phyloP scores from a whole-genome alignment of 345 rosid genomes.

The Garcia nutans region DNA sequence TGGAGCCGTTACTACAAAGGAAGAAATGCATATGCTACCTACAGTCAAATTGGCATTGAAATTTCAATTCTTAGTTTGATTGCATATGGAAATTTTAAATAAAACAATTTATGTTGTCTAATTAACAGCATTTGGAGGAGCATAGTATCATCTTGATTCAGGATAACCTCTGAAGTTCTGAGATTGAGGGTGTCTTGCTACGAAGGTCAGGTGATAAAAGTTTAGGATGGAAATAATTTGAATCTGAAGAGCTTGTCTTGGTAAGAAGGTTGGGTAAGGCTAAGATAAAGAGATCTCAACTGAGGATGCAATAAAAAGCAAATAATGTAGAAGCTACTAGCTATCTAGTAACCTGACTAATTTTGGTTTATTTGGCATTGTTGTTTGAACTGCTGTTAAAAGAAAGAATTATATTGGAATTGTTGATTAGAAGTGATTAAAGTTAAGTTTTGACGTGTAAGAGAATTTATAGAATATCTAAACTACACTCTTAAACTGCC shows the following conservation, averaged over 20 bases:
- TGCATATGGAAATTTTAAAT: neutral
- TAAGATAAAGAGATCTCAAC: neutral
- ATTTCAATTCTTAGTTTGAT: neutral
- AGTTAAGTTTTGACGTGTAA: no score
- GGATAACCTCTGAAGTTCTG: neutral
- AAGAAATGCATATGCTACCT: neutral
- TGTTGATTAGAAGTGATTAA: no score
- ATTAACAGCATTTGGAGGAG: neutral
- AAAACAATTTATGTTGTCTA: neutral
- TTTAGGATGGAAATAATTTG: neutral
- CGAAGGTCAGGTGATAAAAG: neutral
- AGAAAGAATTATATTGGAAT: no score
- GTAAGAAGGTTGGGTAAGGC: no score
- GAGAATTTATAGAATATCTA: no score
- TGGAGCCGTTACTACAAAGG: neutral
- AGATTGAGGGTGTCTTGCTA: neutral
- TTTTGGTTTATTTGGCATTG: no score
- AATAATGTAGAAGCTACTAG: no score
- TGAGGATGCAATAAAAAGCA: neutral
- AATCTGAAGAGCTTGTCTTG: neutral
- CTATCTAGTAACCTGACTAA: no score
- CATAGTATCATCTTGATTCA: neutral
- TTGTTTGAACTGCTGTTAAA: no score
- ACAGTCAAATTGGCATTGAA: neutral
- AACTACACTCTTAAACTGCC: no score